phyloP scores from a whole-genome alignment of 441 rosid genomes.

The Dalechampia spathulata region DNA sequence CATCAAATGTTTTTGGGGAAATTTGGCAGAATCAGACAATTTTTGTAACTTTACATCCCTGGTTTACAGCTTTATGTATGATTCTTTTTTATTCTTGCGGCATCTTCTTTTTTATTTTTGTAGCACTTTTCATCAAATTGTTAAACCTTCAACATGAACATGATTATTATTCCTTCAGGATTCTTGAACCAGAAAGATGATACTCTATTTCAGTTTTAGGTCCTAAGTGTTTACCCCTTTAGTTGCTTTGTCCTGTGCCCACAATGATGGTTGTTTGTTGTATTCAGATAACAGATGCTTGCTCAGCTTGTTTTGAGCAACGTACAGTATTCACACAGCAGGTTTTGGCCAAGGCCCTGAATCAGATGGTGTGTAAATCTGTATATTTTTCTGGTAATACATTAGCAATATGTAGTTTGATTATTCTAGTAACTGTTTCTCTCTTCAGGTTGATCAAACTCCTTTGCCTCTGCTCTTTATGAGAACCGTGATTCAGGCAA shows the following conservation, averaged over 20 bases:
- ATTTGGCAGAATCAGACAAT: too few species aligned
- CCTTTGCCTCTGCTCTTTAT: conserved; percentile 93
- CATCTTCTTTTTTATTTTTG: not conserved
- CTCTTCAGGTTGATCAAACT: conserved; percentile 82
- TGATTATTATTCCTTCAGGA: too few species aligned
- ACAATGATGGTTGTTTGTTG: not conserved
- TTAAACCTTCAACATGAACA: too few species aligned
- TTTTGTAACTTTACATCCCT: not conserved
- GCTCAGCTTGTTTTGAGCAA: conserved; percentile 98
- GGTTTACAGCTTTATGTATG: too few species aligned
- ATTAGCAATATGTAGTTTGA: conserved; percentile 3
- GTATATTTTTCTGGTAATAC: conserved; percentile 7
- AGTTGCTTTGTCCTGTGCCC: not conserved
- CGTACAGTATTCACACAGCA: conserved; percentile 98
- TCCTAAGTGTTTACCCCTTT: too few species aligned
- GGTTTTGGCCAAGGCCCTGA: conserved; percentile 91
- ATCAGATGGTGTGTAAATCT: conserved; percentile 67
- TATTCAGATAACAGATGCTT: conserved; percentile 86
- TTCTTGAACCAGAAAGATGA: not conserved
- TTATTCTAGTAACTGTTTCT: conserved; percentile 20
- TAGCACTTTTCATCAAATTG: not conserved
- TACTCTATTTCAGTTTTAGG: not conserved
- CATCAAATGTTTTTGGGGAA: too few species aligned
- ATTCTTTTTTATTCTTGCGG: not conserved
- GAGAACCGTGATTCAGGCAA: conserved; percentile 98